phyloP scores from a whole-genome alignment of 2,329 filamentous ascomycete genomes.

The Fusarium sp. region DNA sequence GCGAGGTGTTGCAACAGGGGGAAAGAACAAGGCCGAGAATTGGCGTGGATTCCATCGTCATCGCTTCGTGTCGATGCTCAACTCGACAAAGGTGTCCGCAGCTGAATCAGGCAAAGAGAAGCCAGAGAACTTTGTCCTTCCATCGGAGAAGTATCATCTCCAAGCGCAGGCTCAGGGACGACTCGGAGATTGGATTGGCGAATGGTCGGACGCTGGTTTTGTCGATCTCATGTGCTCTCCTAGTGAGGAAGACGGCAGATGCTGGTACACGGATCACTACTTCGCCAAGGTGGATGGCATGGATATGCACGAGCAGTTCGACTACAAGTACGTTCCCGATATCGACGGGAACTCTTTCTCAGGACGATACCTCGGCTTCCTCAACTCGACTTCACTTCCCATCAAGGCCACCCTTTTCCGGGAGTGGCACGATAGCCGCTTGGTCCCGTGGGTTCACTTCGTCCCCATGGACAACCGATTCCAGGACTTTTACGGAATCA shows the following conservation, averaged over 20 bases:
- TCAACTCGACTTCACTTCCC: slow-evolving; percentile 76
- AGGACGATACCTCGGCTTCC: slow-evolving; percentile 76
- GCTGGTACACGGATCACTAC: slow-evolving; percentile 64
- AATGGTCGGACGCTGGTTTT: slow-evolving; percentile 66
- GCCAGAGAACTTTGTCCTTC: slow-evolving; percentile 68
- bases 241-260: slow-evolving; percentile 54
- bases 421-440: slow-evolving; percentile 83
- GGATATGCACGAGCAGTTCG: slow-evolving; percentile 66
- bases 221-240: slow-evolving; percentile 67
- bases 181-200: slow-evolving; percentile 64
- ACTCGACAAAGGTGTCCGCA: slow-evolving; percentile 68
- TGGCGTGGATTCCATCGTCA: slow-evolving; percentile 82
- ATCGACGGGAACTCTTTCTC: slow-evolving; percentile 82
- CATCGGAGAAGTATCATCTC: slow-evolving; percentile 62
- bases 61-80: slow-evolving; percentile 80
- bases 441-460: slow-evolving; percentile 84
- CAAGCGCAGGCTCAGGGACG: slow-evolving; percentile 59
- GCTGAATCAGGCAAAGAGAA: slow-evolving; percentile 60
- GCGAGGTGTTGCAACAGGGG: slow-evolving; percentile 77
- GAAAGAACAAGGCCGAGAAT: slow-evolving; percentile 68
- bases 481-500: slow-evolving; percentile 77
- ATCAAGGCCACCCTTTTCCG: slow-evolving; percentile 83
- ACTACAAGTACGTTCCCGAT: slow-evolving; percentile 78
- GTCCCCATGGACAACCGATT: slow-evolving; percentile 83
- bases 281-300: slow-evolving; percentile 58